Evolutionary conservation across 306 rosid species (phyloP).

Genomic region (Glycyrrhiza uralensis): DNA sequence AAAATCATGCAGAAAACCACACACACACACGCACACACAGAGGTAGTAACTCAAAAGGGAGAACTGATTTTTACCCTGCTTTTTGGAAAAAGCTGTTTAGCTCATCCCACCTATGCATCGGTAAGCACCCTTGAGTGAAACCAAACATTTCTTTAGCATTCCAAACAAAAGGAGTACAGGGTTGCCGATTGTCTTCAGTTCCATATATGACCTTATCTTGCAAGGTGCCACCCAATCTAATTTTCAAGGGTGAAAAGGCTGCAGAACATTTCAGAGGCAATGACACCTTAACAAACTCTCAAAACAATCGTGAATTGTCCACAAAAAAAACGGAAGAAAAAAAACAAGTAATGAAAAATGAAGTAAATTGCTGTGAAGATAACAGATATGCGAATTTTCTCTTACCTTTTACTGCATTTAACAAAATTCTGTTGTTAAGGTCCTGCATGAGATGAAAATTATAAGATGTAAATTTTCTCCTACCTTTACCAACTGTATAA

Average conservation of each 20-base stretch:
- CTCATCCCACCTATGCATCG: conserved; percentile 88
- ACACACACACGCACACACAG: not conserved
- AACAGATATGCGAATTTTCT: not conserved
- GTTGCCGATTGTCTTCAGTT: conserved; percentile 46
- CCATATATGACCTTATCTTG: conserved; percentile 81
- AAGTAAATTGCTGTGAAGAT: conserved; percentile 3
- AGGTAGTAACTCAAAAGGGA: not conserved
- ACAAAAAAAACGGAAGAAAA: no score
- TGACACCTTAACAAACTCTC: not conserved
- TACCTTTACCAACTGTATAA: not conserved
- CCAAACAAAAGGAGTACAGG: conserved; percentile 55
- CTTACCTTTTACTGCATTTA: conserved; percentile 85
- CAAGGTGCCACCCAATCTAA: conserved; percentile 86
- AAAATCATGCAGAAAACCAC: not conserved
- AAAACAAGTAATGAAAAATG: not conserved
- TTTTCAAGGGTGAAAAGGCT: conserved; percentile 89
- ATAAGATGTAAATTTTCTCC: conserved; percentile 7
- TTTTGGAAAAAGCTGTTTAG: conserved; percentile 68
- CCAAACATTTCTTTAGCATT: conserved; percentile 52
- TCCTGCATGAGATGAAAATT: conserved; percentile 54
- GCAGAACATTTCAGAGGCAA: conserved; percentile 40
- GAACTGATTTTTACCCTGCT: conserved; percentile 60
- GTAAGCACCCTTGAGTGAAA: conserved; percentile 77
- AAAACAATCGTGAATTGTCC: not conserved
- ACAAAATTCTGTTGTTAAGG: conserved; percentile 55